Evolutionary conservation across 2,329 filamentous ascomycete genomes (phyloP).

Genomic region (Rutstroemia sp.): DNA sequence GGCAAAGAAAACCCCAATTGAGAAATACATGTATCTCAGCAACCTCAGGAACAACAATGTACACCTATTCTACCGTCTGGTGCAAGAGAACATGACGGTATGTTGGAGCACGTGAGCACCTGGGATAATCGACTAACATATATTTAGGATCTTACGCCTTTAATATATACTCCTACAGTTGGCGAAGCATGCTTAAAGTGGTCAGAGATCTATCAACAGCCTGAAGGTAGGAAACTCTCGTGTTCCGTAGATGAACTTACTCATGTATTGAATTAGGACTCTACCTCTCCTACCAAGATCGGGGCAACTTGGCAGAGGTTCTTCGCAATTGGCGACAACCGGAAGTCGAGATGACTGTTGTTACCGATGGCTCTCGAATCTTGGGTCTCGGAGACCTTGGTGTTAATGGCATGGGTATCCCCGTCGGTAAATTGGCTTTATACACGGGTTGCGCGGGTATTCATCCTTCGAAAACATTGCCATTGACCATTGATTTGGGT

Average conservation of each 20-base stretch:
- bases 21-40: constrained; percentile 28
- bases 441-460: constrained; percentile 83
- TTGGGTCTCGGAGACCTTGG: constrained; percentile 76
- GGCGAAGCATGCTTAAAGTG: constrained; percentile 67
- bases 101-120: neutral
- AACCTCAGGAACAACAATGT: constrained; percentile 25
- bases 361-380: constrained; percentile 58
- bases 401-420: constrained; percentile 76
- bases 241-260: too few relatives aligned
- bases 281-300: constrained; percentile 64
- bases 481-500: constrained; percentile 77
- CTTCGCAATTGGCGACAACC: constrained; percentile 64
- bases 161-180: constrained; percentile 56
- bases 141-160: constrained; percentile 38
- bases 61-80: constrained; percentile 27
- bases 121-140: neutral
- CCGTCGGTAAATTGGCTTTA: constrained; percentile 72
- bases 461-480: constrained; percentile 70
- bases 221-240: constrained; percentile 42
- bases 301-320: constrained; percentile 56
- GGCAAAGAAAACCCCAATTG: constrained; percentile 24
- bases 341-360: constrained; percentile 52
- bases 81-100: constrained; percentile 25
- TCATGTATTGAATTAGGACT: constrained; percentile 32
- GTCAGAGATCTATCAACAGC: constrained; percentile 68